These are phyloP conservation scores for Pulveroboletus sp. DNA, from an alignment of 768 basidiomycete species.

Conservation along the genomic window DNA sequence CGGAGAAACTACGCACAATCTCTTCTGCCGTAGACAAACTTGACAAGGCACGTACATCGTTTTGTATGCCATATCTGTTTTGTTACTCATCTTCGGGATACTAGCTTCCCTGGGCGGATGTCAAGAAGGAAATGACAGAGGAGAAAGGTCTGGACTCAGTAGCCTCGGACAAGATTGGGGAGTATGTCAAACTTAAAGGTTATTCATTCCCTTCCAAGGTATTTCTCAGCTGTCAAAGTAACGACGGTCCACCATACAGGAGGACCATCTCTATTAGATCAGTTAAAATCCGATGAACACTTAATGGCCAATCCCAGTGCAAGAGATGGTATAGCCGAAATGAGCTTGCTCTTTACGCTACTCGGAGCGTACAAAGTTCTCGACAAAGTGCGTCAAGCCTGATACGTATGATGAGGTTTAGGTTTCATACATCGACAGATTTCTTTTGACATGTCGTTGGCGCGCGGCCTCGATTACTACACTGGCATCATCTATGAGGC, in stretches of 20 bases:
- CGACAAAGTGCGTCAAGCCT: conserved; percentile 56
- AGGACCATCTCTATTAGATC: conserved; percentile 71
- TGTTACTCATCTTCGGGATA: background rate
- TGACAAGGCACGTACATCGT: conserved; percentile 68
- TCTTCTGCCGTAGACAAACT: conserved; percentile 98
- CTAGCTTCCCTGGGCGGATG: conserved; percentile 85
- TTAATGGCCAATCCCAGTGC: conserved; percentile 73
- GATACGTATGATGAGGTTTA: background rate
- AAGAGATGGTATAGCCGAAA: conserved; percentile 81
- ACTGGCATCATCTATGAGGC: conserved; percentile 99
- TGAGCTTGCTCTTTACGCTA: conserved; percentile 80
- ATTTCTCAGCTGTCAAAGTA: background rate
- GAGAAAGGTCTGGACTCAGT: conserved; percentile 85
- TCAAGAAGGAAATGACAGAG: conserved; percentile 93
- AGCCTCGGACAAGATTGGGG: conserved; percentile 91
- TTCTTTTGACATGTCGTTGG: conserved; percentile 94
- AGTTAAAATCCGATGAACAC: conserved; percentile 57
- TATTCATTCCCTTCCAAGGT: conserved; percentile 1
- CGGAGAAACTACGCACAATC: conserved; percentile 86
- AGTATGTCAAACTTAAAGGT: conserved; percentile 97
- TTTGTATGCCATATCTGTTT: background rate
- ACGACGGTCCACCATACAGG: conserved; percentile 42
- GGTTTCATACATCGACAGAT: conserved; percentile 47
- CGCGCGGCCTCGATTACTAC: conserved; percentile 98
- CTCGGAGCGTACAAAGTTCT: conserved; percentile 78